A percentile compares a stretch with the other conserved stretches of the same genome.
Evolutionary conservation across 768 basidiomycete genomes (phyloP).

Genomic region (Leccinum boreale): DNA sequence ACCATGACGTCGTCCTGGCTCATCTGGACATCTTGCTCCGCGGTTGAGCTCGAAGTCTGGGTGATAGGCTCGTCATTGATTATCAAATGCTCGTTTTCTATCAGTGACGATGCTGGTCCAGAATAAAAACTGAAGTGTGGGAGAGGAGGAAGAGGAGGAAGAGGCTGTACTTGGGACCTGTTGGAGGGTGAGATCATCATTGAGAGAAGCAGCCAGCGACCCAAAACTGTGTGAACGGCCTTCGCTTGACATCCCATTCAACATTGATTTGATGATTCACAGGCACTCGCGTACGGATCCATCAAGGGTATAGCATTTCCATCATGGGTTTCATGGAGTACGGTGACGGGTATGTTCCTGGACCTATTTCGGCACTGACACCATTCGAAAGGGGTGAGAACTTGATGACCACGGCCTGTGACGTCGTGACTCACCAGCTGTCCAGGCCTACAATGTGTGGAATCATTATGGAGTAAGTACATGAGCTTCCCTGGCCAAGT

Average conservation of each 20-base stretch:
- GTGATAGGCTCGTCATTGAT: conserved; percentile 8
- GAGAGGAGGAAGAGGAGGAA: conserved; percentile 4
- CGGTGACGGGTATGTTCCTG: conserved; percentile 62
- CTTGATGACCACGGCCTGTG: conserved; percentile 77
- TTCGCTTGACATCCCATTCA: conserved; percentile 19
- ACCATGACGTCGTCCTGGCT: conserved; percentile 53
- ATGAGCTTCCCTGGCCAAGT: conserved; percentile 97
- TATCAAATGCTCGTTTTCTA: neutral
- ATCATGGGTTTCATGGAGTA: conserved; percentile 64
- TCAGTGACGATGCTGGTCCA: neutral
- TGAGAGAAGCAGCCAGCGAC: conserved; percentile 4
- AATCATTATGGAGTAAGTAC: conserved; percentile 89
- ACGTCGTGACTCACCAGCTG: conserved; percentile 84
- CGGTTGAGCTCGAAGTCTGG: conserved; percentile 1
- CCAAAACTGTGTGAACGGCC: conserved; percentile 13
- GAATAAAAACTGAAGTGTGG: conserved; percentile 3
- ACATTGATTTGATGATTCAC: conserved; percentile 2
- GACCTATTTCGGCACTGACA: conserved; percentile 49
- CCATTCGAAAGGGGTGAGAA: conserved; percentile 88
- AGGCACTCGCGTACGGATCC: conserved; percentile 10
- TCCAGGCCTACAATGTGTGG: conserved; percentile 98
- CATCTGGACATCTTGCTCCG: conserved; percentile 20
- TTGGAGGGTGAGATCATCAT: conserved; percentile 12
- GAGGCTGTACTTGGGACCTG: conserved; percentile 14
- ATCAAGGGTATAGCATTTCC: conserved; percentile 47